A percentile compares a stretch with the other conserved stretches of the same genome.
Conservation (phyloP, 192 early-diverging fungal genomes). For the Chytriomyces sp. region DNA sequence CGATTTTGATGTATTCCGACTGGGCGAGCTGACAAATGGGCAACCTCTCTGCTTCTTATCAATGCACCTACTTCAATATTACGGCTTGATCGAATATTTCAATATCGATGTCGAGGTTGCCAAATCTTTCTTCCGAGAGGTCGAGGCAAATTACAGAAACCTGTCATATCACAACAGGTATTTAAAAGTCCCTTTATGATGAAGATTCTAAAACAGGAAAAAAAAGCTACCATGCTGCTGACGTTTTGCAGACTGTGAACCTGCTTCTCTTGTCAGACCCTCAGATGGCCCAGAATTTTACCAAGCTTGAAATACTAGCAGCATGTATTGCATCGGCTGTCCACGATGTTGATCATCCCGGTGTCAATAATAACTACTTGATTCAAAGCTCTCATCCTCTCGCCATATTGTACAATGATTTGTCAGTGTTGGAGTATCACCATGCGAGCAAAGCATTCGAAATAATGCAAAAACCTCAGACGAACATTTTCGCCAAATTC, state of each 20-base stretch:
- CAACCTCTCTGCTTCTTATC: slow-evolving; percentile 52
- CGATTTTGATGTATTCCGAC: slow-evolving; percentile 58
- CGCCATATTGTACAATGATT: slow-evolving; percentile 60
- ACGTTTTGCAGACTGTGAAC: slow-evolving; percentile 61
- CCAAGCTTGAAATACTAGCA: slow-evolving; percentile 53
- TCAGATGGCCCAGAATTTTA: slow-evolving; percentile 52
- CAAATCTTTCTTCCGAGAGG: slow-evolving; percentile 43
- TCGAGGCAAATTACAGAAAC: slow-evolving; percentile 52
- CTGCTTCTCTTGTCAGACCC: slow-evolving; percentile 50
- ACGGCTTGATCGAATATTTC: slow-evolving; percentile 50
- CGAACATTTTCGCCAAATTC: slow-evolving; percentile 54
- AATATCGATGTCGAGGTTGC: slow-evolving; percentile 42
- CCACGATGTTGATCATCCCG: slow-evolving; percentile 68
- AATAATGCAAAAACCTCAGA: slow-evolving; percentile 41
- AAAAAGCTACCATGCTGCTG: slow-evolving; percentile 55
- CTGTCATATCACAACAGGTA: slow-evolving; percentile 59
- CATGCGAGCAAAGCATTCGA: slow-evolving; percentile 60
- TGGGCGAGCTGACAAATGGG: slow-evolving; percentile 52
- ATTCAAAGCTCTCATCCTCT: slow-evolving; percentile 55
- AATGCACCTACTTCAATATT: slow-evolving; percentile 49
- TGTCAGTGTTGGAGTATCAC: slow-evolving; percentile 59
- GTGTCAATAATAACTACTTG: slow-evolving; percentile 60
- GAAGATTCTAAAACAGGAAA: slow-evolving; percentile 8
- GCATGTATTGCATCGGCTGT: slow-evolving; percentile 53
- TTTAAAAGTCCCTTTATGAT: background rate